Conservation (phyloP, 495 filamentous ascomycete genomes). For the Trichoderma virens region DNA sequence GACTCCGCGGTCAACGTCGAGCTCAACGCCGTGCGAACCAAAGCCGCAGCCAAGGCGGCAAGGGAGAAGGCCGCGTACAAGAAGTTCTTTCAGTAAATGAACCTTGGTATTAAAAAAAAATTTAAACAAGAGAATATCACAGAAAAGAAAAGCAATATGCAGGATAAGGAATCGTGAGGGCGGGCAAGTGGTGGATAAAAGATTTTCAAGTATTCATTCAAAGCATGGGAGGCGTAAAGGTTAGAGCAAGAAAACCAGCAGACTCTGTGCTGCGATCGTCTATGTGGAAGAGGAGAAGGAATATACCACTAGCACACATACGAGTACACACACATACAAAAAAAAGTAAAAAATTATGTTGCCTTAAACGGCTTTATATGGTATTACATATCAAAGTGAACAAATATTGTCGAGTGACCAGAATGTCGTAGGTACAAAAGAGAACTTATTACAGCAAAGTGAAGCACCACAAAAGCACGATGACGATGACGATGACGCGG, state of each 20-base stretch:
- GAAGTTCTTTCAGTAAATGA: slow-evolving; percentile 63
- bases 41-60: slow-evolving; percentile 58
- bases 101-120: not conserved
- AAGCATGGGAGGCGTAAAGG: slow-evolving; percentile 7
- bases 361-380: no score
- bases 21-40: slow-evolving; percentile 66
- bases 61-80: slow-evolving; percentile 85
- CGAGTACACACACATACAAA: no score
- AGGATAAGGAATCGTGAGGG: no score
- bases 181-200: not conserved
- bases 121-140: not conserved
- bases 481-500: no score
- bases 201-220: not conserved
- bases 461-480: no score
- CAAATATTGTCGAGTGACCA: no score
- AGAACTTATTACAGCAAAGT: no score
- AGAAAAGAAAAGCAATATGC: no score
- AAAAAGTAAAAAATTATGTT: no score
- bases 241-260: not conserved
- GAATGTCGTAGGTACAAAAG: no score
- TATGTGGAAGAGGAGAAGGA: not conserved
- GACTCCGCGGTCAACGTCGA: slow-evolving; percentile 73
- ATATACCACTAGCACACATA: not conserved
- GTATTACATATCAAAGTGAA: no score
- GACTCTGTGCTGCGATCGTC: not conserved